Percentiles rank a stretch among this genome's conserved stretches.
Evolutionary conservation across 805 yeast species (phyloP).

Genomic region (Candida palmyrensis): DNA sequence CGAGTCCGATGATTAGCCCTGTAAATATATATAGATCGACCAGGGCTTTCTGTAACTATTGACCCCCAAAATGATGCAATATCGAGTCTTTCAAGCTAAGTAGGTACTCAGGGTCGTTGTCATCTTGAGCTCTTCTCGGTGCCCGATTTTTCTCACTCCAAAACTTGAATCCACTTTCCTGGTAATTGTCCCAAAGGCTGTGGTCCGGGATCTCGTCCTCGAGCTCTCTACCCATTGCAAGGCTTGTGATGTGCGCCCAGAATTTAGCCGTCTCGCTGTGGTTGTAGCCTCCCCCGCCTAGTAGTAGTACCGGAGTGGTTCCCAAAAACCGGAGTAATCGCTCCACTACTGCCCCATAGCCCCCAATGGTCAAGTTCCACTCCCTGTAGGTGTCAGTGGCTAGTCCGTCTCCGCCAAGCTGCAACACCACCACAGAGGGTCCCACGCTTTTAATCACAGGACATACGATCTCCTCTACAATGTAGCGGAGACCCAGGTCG

Average conservation of each 20-base stretch:
- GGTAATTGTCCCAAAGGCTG: constrained; percentile 35
- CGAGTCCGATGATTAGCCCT: too few species aligned
- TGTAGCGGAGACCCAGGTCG: constrained; percentile 36
- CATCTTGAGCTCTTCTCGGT: constrained; percentile 24
- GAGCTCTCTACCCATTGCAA: constrained; percentile 6
- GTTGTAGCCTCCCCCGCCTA: constrained; percentile 81
- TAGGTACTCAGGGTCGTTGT: constrained; percentile 26
- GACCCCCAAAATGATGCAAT: constrained; percentile 4
- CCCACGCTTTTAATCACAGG: constrained; percentile 34
- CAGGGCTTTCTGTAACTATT: too few species aligned
- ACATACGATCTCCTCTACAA: constrained; percentile 36
- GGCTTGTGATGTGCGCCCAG: constrained; percentile 44
- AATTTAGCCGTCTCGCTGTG: constrained; percentile 56
- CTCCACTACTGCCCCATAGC: constrained; percentile 34
- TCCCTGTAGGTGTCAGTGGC: constrained; percentile 57
- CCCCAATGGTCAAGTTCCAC: constrained; percentile 63
- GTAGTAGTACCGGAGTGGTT: constrained; percentile 36
- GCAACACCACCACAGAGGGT: constrained; percentile 57
- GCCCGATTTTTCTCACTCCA: constrained; percentile 35
- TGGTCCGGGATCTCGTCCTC: constrained; percentile 41
- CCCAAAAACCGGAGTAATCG: constrained; percentile 7
- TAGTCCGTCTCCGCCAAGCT: constrained; percentile 73
- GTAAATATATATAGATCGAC: too few species aligned
- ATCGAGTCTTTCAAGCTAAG: constrained; percentile 10
- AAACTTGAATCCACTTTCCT: constrained; percentile 41